These are phyloP conservation scores for Dactylellina drechsleri DNA, from an alignment of 2,329 filamentous ascomycete genomes.

Conservation along the genomic window DNA sequence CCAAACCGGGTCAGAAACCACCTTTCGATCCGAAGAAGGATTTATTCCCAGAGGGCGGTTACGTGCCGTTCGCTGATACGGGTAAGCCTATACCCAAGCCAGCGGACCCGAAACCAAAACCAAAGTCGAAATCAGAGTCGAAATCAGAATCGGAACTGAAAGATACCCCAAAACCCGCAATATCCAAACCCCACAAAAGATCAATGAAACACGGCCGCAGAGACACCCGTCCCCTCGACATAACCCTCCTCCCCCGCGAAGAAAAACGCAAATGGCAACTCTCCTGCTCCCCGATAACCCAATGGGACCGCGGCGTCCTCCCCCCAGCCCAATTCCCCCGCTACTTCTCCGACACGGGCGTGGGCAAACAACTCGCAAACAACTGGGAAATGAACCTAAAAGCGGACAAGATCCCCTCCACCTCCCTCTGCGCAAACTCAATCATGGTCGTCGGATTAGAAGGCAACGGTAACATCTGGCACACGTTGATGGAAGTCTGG, in stretches of 20 bases:
- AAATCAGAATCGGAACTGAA: too few relatives aligned
- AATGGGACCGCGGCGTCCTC: conserved; percentile 47
- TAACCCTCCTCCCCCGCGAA: background rate
- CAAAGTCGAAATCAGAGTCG: background rate
- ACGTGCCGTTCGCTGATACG: background rate
- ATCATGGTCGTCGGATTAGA: conserved; percentile 59
- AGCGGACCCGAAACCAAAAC: background rate
- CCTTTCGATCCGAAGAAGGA: conserved; percentile 17
- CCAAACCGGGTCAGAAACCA: background rate
- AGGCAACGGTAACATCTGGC: conserved; percentile 59
- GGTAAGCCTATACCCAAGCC: background rate
- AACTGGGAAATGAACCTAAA: conserved; percentile 40
- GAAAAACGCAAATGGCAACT: conserved; percentile 12
- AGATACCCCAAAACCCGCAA: too few relatives aligned
- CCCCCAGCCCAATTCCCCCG: conserved; percentile 49
- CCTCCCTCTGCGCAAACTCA: conserved; percentile 40
- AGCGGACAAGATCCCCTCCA: conserved; percentile 27
- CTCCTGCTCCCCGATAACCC: conserved; percentile 3
- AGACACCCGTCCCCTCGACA: too few relatives aligned
- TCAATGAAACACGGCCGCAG: too few relatives aligned
- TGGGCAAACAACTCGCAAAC: conserved; percentile 50
- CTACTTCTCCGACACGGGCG: conserved; percentile 58
- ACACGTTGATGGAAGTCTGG: conserved; percentile 59
- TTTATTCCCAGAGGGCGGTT: conserved; percentile 3
- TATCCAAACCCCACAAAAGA: too few relatives aligned